Percentiles rank a stretch among this genome's conserved stretches.
These are phyloP conservation scores for Crithidia sp. DNA, from an alignment of 208 protist species.

Conservation along the genomic window DNA sequence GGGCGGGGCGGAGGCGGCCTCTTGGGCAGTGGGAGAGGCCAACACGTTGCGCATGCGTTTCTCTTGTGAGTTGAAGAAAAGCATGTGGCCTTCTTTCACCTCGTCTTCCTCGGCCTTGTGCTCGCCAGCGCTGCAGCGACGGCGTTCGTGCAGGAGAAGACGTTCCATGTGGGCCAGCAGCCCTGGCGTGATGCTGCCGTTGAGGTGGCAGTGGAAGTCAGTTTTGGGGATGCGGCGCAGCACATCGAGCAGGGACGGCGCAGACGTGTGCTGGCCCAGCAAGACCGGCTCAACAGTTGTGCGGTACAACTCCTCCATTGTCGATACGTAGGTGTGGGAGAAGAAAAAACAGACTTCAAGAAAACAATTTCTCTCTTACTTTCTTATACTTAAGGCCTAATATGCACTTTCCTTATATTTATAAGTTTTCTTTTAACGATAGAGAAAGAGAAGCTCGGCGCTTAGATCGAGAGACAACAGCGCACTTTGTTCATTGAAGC, in stretches of 20 bases:
- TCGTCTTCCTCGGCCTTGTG: not conserved
- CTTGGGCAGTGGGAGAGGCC: not conserved
- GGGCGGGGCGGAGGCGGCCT: not conserved
- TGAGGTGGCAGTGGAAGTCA: slow-evolving; percentile 81
- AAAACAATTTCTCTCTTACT: no score
- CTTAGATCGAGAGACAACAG: no score
- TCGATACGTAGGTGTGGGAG: no score
- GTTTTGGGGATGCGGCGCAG: slow-evolving; percentile 60
- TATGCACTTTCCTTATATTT: no score
- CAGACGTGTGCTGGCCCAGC: not conserved
- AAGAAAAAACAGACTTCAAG: no score
- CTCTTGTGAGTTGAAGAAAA: slow-evolving; percentile 39
- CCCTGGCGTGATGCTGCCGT: slow-evolving; percentile 69
- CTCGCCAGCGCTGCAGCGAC: not conserved
- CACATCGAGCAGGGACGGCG: not conserved
- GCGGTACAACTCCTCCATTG: no score
- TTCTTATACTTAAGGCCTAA: no score
- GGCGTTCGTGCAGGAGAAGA: slow-evolving; percentile 25
- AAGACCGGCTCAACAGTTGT: no score
- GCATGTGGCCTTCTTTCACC: not conserved
- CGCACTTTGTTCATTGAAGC: no score
- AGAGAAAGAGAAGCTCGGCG: no score
- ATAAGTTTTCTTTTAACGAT: no score
- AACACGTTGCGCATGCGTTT: slow-evolving; percentile 28
- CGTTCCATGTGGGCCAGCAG: slow-evolving; percentile 61